Evolutionary conservation across 75 land plant species (phyloP), one percentile per base, ranked within the genome.

Genomic region (Ceratopteris richardii): DNA sequence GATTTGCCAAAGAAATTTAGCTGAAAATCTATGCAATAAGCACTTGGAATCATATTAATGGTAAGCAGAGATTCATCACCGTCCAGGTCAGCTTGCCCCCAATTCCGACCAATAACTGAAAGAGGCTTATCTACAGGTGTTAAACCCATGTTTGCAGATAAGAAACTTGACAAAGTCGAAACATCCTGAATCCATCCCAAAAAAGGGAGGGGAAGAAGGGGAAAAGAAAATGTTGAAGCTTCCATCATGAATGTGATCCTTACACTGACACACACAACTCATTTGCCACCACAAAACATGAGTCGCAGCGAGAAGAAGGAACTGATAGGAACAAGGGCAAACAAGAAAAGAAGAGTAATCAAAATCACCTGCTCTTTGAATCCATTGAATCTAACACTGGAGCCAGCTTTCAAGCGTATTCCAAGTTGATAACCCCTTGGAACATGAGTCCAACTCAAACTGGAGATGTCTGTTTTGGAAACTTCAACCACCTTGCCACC

Each of bases 301-400:
- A n/a, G n/a, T n/a, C n/a, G n/a, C n/a, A n/a, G n/a, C n/a, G n/a
- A n/a, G n/a, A n/a, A n/a, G n/a, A n/a, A n/a, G n/a, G n/a, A n/a
- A n/a, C n/a, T n/a, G n/a, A n/a, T n/a, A n/a, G n/a, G n/a, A n/a
- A n/a, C n/a, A n/a, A n/a, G n/a, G n/a, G n/a, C n/a, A n/a, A n/a
- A n/a, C n/a, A n/a, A n/a, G n/a, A n/a, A n/a, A n/a, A n/a, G n/a
- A n/a, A n/a, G n/a, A n/a, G n/a, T n/a, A n/a, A n/a, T n/a, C n/a
- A n/a, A n/a, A n/a, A n/a, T n/a, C n/a, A n/a, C 75, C 75, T 72
- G 75, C 46, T 76, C 78, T 21, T 77, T 71, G 28, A 76, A 76
- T 21, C 78, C 78, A 60, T 54, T 76, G 18, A 76, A 76, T 46
- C 71, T 76, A 39, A 70, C 74, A 56, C 59, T 66, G 0, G 57